Evolutionary conservation across 2,329 filamentous ascomycete genomes (phyloP).

Genomic region (Lasiodiplodia gonubiensis): DNA sequence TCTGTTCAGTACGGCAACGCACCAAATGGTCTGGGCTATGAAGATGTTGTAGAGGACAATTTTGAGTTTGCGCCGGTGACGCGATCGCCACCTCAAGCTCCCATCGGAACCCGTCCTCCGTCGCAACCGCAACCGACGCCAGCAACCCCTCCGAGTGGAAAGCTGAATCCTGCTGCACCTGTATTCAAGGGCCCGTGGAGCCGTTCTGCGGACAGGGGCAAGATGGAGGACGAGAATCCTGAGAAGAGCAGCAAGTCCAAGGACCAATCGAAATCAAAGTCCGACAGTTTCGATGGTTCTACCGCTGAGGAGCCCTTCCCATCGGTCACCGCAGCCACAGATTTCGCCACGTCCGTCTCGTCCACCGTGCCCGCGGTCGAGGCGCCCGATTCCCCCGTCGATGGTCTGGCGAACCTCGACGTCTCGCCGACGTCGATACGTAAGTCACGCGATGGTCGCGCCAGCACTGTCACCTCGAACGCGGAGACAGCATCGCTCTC

Average conservation of each 20-base stretch:
- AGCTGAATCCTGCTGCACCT: constrained; percentile 86
- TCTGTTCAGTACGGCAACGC: constrained; percentile 76
- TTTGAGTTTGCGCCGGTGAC: constrained; percentile 56
- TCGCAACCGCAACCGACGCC: constrained; percentile 56
- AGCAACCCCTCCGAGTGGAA: constrained; percentile 54
- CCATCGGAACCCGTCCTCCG: constrained; percentile 80
- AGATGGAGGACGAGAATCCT: constrained; percentile 7
- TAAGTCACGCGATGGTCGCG: constrained; percentile 26
- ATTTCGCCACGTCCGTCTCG: constrained; percentile 36
- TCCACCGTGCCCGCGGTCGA: constrained; percentile 10
- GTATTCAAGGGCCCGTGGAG: constrained; percentile 61
- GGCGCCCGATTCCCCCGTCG: neutral
- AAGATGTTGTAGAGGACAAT: constrained; percentile 58
- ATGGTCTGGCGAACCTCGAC: constrained; percentile 4
- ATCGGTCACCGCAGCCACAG: constrained; percentile 37
- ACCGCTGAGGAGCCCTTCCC: neutral
- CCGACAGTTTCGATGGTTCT: neutral
- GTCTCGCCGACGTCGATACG: constrained; percentile 32
- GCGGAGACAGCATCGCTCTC: constrained; percentile 18
- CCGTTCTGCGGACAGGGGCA: constrained; percentile 27
- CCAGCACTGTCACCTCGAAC: constrained; percentile 27
- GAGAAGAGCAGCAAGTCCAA: constrained; percentile 14
- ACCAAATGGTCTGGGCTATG: constrained; percentile 65
- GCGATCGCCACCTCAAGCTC: constrained; percentile 62
- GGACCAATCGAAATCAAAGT: constrained; percentile 1